Conservation (phyloP, 495 filamentous ascomycete genomes). For the Geoglossum glabrum region DNA sequence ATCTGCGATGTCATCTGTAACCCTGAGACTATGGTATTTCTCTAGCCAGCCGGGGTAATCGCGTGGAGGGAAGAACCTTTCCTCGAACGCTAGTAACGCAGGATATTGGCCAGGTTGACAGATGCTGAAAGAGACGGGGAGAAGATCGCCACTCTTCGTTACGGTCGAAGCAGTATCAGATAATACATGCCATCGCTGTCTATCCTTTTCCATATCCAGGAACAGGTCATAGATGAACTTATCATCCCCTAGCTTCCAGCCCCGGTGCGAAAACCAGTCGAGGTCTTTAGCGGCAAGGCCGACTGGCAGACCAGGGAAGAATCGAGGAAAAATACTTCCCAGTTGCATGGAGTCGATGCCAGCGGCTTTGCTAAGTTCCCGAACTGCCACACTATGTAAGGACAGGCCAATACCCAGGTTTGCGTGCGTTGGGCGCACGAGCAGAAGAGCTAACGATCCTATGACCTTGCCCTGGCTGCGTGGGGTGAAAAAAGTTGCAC, state of each 20-base stretch:
- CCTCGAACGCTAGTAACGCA: slow-evolving; percentile 32
- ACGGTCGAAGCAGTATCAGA: not conserved
- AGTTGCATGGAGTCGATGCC: slow-evolving; percentile 36
- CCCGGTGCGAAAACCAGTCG: slow-evolving; percentile 36
- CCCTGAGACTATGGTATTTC: slow-evolving; percentile 14
- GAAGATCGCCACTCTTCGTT: not conserved
- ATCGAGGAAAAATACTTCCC: slow-evolving; percentile 38
- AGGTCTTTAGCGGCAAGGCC: slow-evolving; percentile 22
- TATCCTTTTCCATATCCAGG: slow-evolving; percentile 18
- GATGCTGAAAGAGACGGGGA: slow-evolving; percentile 20
- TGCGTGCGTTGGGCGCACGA: slow-evolving; percentile 32
- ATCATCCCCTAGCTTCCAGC: slow-evolving; percentile 29
- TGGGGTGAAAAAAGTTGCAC: slow-evolving; percentile 38
- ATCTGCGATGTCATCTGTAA: slow-evolving; percentile 21
- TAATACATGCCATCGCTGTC: not conserved
- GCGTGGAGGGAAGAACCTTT: slow-evolving; percentile 16
- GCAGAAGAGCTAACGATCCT: slow-evolving; percentile 36
- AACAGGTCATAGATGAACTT: slow-evolving; percentile 35
- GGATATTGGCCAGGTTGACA: slow-evolving; percentile 32
- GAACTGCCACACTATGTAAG: slow-evolving; percentile 32
- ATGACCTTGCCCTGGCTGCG: slow-evolving; percentile 32
- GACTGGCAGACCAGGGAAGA: slow-evolving; percentile 34
- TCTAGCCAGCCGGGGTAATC: slow-evolving; percentile 18
- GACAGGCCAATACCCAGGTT: slow-evolving; percentile 34
- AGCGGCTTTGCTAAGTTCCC: slow-evolving; percentile 29